A percentile compares a stretch with the other conserved stretches of the same genome.
These are phyloP conservation scores for Globisporangium rhizosaccharum DNA, from an alignment of 352 stramenopile genomes.

Conservation along the genomic window DNA sequence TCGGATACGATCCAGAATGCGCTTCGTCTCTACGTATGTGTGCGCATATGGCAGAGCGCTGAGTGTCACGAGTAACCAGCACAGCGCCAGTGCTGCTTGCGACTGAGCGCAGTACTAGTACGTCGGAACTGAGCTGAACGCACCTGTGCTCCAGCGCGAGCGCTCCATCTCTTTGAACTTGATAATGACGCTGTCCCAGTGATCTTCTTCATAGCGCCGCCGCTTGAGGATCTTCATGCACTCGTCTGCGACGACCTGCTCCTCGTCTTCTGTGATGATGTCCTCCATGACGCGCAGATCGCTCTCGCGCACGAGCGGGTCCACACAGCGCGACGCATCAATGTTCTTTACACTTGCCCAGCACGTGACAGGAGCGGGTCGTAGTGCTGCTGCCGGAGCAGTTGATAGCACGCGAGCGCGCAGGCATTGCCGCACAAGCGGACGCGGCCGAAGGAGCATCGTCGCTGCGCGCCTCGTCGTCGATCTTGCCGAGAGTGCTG, in stretches of 20 bases:
- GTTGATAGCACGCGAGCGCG: conserved; percentile 6
- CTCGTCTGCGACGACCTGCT: conserved; percentile 66
- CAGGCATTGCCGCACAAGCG: neutral
- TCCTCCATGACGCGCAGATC: conserved; percentile 67
- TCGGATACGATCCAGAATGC: conserved; percentile 67
- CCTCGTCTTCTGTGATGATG: conserved; percentile 71
- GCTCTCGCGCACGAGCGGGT: conserved; percentile 45
- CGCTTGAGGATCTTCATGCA: conserved; percentile 54
- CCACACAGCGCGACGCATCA: conserved; percentile 50
- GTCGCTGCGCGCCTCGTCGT: neutral
- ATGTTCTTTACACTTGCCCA: conserved; percentile 40
- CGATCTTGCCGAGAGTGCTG: no score
- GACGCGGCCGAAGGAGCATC: conserved; percentile 1
- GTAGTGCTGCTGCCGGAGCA: neutral
- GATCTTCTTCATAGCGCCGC: conserved; percentile 71
- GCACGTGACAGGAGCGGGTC: neutral
- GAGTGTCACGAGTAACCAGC: neutral
- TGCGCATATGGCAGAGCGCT: neutral
- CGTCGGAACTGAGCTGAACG: no score
- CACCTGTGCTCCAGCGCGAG: conserved; percentile 65
- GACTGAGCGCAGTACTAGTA: neutral
- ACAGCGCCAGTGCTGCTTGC: neutral
- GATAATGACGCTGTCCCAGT: conserved; percentile 85
- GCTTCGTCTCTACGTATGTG: conserved; percentile 36
- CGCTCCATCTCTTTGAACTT: conserved; percentile 89